Percentiles rank a stretch among this genome's conserved stretches.
Conservation (phyloP, 352 stramenopile genomes). For the Globisporangium emineosum region DNA sequence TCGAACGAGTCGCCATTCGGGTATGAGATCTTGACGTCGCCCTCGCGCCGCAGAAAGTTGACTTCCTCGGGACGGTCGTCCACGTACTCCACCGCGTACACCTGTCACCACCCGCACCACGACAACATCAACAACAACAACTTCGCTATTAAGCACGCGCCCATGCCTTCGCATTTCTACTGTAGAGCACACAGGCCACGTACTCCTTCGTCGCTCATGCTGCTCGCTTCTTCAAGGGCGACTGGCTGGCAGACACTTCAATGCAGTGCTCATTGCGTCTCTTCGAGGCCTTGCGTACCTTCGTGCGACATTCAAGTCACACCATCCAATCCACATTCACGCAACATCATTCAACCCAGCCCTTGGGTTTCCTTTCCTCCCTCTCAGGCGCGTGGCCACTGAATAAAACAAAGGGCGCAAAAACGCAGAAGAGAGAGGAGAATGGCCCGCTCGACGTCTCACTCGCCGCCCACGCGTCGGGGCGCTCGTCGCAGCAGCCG, state of each 20-base stretch:
- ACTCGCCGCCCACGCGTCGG: slow-evolving; percentile 5
- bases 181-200: too few relatives aligned
- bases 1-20: slow-evolving; percentile 90
- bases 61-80: slow-evolving; percentile 83
- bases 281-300: too few relatives aligned
- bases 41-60: slow-evolving; percentile 83
- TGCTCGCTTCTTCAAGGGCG: too few relatives aligned
- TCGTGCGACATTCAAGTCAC: not conserved
- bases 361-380: not conserved
- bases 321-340: not conserved
- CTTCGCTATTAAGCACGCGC: too few relatives aligned
- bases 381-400: not conserved
- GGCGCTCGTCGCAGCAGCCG: slow-evolving; percentile 4
- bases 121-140: not conserved
- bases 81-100: slow-evolving; percentile 83
- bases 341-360: too few relatives aligned
- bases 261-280: too few relatives aligned
- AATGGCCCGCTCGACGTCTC: slow-evolving; percentile 8
- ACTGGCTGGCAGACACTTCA: too few relatives aligned
- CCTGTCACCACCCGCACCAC: slow-evolving; percentile 26
- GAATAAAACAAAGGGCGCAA: not conserved
- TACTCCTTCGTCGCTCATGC: too few relatives aligned
- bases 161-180: too few relatives aligned
- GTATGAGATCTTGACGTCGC: slow-evolving; percentile 88
- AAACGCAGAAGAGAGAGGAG: not conserved